Percentiles rank a stretch among this genome's conserved stretches.
Conservation (phyloP, 805 yeast genomes). For the Candida odintsovae region DNA sequence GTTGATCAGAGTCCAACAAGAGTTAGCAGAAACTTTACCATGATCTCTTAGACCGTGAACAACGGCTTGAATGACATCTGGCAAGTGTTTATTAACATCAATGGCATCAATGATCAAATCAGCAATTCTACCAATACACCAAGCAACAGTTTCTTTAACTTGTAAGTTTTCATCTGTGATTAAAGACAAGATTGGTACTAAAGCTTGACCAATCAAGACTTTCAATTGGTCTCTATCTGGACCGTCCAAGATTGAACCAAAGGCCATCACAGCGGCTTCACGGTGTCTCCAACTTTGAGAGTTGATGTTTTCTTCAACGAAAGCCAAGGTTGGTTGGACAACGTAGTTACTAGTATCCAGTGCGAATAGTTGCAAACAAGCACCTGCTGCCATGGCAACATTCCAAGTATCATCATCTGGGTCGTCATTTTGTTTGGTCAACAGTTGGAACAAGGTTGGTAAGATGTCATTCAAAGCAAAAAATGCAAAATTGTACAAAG, state of each 20-base stretch:
- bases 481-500: conserved; percentile 74
- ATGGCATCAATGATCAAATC: conserved; percentile 78
- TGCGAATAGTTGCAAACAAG: conserved; percentile 91
- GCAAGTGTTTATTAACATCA: conserved; percentile 57
- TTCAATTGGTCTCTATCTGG: conserved; percentile 72
- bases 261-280: conserved; percentile 99
- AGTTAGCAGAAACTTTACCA: conserved; percentile 91
- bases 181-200: conserved; percentile 68
- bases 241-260: conserved; percentile 94
- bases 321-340: conserved; percentile 76
- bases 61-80: conserved; percentile 67
- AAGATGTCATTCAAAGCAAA: conserved; percentile 80
- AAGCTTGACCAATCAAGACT: conserved; percentile 70
- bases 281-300: conserved; percentile 69
- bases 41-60: conserved; percentile 81
- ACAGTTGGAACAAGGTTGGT: conserved; percentile 74
- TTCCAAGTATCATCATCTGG: conserved; percentile 97
- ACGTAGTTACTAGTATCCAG: conserved; percentile 83
- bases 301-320: conserved; percentile 70
- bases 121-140: conserved; percentile 97
- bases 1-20: conserved; percentile 96
- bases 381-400: conserved; percentile 97
- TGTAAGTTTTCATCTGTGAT: conserved; percentile 73
- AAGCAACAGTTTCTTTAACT: conserved; percentile 94
- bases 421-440: conserved; percentile 88